Evolutionary conservation across 1,139 yeast genomes (phyloP).

Genomic region (Lipomyces yarrowii): DNA sequence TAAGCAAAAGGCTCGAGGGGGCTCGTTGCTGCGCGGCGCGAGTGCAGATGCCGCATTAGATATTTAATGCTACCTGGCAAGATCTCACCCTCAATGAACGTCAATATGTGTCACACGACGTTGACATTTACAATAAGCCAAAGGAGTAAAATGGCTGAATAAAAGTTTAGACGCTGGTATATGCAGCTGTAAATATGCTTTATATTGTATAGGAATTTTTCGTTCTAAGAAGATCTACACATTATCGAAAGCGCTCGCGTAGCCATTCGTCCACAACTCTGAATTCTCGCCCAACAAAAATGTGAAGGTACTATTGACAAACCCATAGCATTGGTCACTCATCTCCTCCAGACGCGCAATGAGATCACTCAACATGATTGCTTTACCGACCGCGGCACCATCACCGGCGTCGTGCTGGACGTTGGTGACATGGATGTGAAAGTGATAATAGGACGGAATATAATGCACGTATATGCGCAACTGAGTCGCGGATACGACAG

Average conservation of each 20-base stretch:
- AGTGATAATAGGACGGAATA: conserved; percentile 95
- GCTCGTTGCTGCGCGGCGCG: neutral
- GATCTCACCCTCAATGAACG: no score
- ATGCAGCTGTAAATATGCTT: neutral
- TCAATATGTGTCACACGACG: neutral
- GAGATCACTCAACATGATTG: conserved; percentile 77
- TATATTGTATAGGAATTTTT: neutral
- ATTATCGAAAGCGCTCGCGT: conserved; percentile 1
- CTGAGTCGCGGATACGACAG: conserved; percentile 40
- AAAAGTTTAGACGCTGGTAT: neutral
- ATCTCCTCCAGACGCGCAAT: conserved; percentile 65
- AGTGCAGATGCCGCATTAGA: no score
- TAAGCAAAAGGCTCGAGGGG: neutral
- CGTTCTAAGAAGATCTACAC: neutral
- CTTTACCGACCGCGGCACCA: conserved; percentile 76
- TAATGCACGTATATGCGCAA: conserved; percentile 40
- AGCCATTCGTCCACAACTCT: conserved; percentile 60
- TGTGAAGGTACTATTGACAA: conserved; percentile 52
- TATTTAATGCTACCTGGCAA: neutral
- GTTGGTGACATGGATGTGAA: conserved; percentile 90
- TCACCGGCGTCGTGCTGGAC: conserved; percentile 73
- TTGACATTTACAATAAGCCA: neutral
- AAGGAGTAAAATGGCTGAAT: no score
- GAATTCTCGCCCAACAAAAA: conserved; percentile 76
- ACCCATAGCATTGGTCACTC: conserved; percentile 52